Evolutionary conservation across 2,329 filamentous ascomycete species (phyloP).

Genomic region (Coniochaeta ligniaria): DNA sequence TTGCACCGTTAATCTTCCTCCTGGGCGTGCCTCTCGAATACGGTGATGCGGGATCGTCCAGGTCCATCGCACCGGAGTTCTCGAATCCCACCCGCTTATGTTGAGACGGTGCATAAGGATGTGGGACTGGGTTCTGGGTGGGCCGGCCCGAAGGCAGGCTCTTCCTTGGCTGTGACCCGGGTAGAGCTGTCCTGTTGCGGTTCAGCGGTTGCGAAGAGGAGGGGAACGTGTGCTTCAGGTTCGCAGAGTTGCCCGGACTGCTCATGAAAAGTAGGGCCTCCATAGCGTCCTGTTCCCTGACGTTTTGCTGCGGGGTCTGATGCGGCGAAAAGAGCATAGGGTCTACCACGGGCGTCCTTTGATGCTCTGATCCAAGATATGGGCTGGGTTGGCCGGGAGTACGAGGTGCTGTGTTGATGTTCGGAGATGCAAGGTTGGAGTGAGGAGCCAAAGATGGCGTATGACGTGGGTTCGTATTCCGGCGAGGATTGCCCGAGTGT

Average conservation of each 20-base stretch:
- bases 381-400: conserved; percentile 32
- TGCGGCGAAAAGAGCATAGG: conserved; percentile 61
- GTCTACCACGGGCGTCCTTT: conserved; percentile 32
- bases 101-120: conserved; percentile 15
- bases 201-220: conserved; percentile 26
- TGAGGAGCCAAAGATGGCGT: conserved; percentile 43
- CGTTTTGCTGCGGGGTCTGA: conserved; percentile 61
- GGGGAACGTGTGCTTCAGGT: conserved; percentile 49
- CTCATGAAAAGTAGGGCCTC: conserved; percentile 78
- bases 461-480: conserved; percentile 42
- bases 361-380: conserved; percentile 25
- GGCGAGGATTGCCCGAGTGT: conserved; percentile 34
- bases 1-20: conserved; percentile 32
- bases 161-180: conserved; percentile 42
- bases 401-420: conserved; percentile 17
- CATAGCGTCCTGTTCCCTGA: conserved; percentile 73
- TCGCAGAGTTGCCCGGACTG: conserved; percentile 64
- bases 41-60: conserved; percentile 22
- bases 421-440: conserved; percentile 38
- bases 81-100: conserved; percentile 42
- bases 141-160: conserved; percentile 42
- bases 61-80: conserved; percentile 41
- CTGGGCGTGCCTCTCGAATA: conserved; percentile 23
- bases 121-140: conserved; percentile 15
- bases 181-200: conserved; percentile 32